Evolutionary conservation across 106 monocot species (phyloP).

Genomic region (Acanthochlamys bracteata): DNA sequence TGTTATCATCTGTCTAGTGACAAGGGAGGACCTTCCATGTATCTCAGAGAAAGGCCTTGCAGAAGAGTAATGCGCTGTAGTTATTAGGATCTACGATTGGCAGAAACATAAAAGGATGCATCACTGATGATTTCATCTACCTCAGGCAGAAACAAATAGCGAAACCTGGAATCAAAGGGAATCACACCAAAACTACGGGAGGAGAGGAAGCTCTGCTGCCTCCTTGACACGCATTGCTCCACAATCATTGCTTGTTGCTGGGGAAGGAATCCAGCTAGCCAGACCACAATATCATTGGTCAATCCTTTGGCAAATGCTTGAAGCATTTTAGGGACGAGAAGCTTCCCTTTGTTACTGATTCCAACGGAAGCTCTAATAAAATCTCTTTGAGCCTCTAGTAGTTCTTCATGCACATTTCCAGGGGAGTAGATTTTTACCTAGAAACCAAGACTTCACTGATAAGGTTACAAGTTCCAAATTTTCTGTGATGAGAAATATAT

Average conservation of each 20-base stretch:
- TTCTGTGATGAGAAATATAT: background rate
- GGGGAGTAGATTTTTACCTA: slow-evolving; percentile 71
- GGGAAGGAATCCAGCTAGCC: slow-evolving; percentile 46
- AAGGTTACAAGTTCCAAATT: background rate
- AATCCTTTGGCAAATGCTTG: slow-evolving; percentile 40
- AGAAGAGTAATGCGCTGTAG: too few species aligned
- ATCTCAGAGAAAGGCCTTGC: too few species aligned
- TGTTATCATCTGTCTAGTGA: too few species aligned
- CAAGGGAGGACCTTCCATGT: too few species aligned
- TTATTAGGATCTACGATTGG: too few species aligned
- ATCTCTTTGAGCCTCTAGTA: slow-evolving; percentile 63
- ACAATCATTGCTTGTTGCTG: slow-evolving; percentile 43
- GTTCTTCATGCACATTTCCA: slow-evolving; percentile 50
- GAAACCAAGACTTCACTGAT: slow-evolving; percentile 7
- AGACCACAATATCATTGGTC: slow-evolving; percentile 39
- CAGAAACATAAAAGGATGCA: background rate
- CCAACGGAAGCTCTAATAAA: slow-evolving; percentile 72
- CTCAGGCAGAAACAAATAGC: slow-evolving; percentile 77
- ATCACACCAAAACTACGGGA: slow-evolving; percentile 37
- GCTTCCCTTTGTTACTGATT: slow-evolving; percentile 70
- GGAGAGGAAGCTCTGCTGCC: slow-evolving; percentile 36
- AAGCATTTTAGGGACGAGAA: slow-evolving; percentile 83
- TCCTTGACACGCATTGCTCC: slow-evolving; percentile 38
- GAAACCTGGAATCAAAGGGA: slow-evolving; percentile 67
- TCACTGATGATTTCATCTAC: background rate